phyloP scores from a whole-genome alignment of 1,139 yeast species.

The Geotrichum australiense region DNA sequence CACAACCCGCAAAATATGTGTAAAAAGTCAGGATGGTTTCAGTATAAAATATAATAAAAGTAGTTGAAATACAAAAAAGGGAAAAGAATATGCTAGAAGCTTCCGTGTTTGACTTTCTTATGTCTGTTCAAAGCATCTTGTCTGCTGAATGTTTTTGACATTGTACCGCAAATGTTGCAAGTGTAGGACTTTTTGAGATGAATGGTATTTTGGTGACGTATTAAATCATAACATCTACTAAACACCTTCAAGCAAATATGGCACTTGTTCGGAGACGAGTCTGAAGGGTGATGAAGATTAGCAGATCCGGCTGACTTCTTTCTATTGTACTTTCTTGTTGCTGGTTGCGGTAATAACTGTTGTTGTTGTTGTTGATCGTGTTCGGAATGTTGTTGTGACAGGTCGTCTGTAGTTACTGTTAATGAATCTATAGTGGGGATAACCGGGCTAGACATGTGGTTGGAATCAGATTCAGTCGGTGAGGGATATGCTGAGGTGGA shows the following conservation, averaged over 20 bases:
- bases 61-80: no score
- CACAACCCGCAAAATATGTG: no score
- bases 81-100: no score
- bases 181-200: constrained; percentile 83
- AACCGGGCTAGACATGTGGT: background rate
- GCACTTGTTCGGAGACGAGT: background rate
- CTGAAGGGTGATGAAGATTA: background rate
- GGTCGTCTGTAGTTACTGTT: no score
- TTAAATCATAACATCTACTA: constrained; percentile 88
- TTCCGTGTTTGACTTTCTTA: constrained; percentile 73
- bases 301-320: background rate
- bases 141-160: constrained; percentile 80
- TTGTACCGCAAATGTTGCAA: constrained; percentile 73
- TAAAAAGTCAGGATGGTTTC: no score
- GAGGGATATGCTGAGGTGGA: constrained; percentile 2
- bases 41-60: no score
- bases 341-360: no score
- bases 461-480: background rate
- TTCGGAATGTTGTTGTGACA: no score
- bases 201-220: constrained; percentile 93
- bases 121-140: constrained; percentile 94
- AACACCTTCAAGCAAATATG: constrained; percentile 63
- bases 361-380: no score
- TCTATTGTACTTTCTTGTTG: background rate
- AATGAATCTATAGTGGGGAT: background rate